Evolutionary conservation across 345 rosid species (phyloP), one percentile per base, ranked within the genome.

Genomic region (Dipteronia dyeriana): DNA sequence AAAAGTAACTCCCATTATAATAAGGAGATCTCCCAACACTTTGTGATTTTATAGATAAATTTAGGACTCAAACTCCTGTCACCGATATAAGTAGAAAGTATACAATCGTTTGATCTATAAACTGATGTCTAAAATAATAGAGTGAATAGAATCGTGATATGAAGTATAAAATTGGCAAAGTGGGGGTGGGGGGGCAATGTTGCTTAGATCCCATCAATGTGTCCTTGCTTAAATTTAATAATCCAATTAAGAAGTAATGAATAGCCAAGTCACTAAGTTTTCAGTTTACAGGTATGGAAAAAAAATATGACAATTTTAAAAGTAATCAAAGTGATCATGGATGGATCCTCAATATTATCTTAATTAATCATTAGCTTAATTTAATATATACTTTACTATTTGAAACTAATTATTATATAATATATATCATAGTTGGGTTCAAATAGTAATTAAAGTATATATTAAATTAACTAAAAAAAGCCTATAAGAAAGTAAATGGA

Each of bases 171-270:
- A 29, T 20, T 23, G 63, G 26, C 54, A 60, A 43, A 7, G 39
- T 16, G 47, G 17, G 12, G 43, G 43, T 54, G 56, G 76, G 74
- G 20, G 20, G 64, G 56, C 65, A 76, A 11, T 72, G 78, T 69
- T 76, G 80, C 59, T 68, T 64, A 57, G 70, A 79, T 79, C 62
- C 81, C 80, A 74, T 83, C 79, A 73, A 23, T 34, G 38, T 31
- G 59, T 29, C 79, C 9, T 75, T 67, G 41, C 57, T 47, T 73
- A 71, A 76, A 56, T 43, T 12, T 16, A 10, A 59, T 7, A 78
- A 26, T 65, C 3, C 19, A 63, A 63, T 25, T 63, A 25, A 63
- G 19, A 63, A 63, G 14, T 13, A 63, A 65, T 63, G 54, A 77
- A 45, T 60, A 49, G 23, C 38, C 69, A 45, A 2, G 49, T 6